Conservation (phyloP, 1,284 basidiomycete species). For the Irpex rosettiformis region DNA sequence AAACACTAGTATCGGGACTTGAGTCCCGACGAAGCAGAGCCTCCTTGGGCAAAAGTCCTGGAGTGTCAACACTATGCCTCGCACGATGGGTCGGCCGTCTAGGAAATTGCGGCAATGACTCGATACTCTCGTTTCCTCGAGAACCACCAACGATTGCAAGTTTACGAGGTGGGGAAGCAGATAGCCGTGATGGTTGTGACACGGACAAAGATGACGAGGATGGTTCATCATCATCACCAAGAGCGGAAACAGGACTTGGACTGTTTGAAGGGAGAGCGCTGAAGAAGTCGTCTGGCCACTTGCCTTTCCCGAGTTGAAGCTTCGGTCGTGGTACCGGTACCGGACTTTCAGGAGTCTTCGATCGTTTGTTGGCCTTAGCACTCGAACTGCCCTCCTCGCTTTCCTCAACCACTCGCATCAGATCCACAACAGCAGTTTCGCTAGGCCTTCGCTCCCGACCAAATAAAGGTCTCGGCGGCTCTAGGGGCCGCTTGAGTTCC, state of each 20-base stretch:
- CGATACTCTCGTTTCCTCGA: conserved; percentile 40
- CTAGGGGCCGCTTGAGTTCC: conserved; percentile 39
- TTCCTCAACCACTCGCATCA: conserved; percentile 70
- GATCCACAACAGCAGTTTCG: conserved; percentile 55
- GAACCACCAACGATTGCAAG: conserved; percentile 47
- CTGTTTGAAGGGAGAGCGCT: conserved; percentile 39
- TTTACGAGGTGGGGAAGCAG: conserved; percentile 54
- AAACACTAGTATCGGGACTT: conserved; percentile 47
- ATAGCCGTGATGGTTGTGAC: conserved; percentile 40
- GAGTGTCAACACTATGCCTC: conserved; percentile 48
- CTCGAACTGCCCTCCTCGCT: conserved; percentile 55
- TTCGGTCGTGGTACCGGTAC: conserved; percentile 17
- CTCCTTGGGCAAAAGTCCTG: conserved; percentile 57
- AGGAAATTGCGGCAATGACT: conserved; percentile 43
- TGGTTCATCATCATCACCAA: conserved; percentile 22
- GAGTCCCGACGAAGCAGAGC: conserved; percentile 47
- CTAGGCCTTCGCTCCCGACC: conserved; percentile 57
- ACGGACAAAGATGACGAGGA: conserved; percentile 24
- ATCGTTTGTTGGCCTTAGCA: conserved; percentile 25
- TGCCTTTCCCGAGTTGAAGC: conserved; percentile 64
- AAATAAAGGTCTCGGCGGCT: conserved; percentile 22
- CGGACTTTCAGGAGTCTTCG: conserved; percentile 14
- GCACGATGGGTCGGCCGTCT: conserved; percentile 60
- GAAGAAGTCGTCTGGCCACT: conserved; percentile 80
- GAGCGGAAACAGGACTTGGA: conserved; percentile 15